phyloP scores from a whole-genome alignment of 2,329 filamentous ascomycete genomes.

The Microsporum audouinii region DNA sequence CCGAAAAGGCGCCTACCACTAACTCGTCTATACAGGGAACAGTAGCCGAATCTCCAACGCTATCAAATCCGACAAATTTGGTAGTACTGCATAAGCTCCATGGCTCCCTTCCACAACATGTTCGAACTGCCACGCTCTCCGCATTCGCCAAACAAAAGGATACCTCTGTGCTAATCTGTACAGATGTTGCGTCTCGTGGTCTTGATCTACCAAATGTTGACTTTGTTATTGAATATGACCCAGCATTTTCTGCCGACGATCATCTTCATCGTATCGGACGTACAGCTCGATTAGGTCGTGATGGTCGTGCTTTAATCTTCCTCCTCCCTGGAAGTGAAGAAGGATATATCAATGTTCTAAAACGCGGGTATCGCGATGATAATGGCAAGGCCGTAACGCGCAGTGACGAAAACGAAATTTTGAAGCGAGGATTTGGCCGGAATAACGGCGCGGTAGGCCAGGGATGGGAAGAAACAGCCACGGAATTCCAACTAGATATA shows the following conservation, averaged over 20 bases:
- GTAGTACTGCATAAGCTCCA: constrained; percentile 80
- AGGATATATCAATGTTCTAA: constrained; percentile 69
- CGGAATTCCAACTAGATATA: constrained; percentile 54
- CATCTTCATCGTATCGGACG: constrained; percentile 90
- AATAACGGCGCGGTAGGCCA: constrained; percentile 31
- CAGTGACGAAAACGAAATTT: constrained; percentile 53
- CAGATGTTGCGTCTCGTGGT: constrained; percentile 89
- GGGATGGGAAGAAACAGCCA: constrained; percentile 55
- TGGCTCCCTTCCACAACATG: constrained; percentile 76
- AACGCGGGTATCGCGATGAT: constrained; percentile 55
- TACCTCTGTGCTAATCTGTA: constrained; percentile 77
- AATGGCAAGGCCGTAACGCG: constrained; percentile 52
- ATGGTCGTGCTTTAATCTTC: constrained; percentile 80
- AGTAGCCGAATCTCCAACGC: constrained; percentile 51
- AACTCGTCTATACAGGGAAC: constrained; percentile 26
- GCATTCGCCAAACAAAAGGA: constrained; percentile 64
- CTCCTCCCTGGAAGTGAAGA: constrained; percentile 85
- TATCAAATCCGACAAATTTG: constrained; percentile 64
- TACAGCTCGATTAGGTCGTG: constrained; percentile 81
- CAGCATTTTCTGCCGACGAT: constrained; percentile 83
- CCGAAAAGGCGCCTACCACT: not conserved
- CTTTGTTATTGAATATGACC: constrained; percentile 90
- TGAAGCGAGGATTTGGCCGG: constrained; percentile 53
- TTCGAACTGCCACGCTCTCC: constrained; percentile 74
- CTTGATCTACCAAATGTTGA: constrained; percentile 93